Base-by-base conservation (phyloP, 192 early-diverging fungal species). In the Gryganskiella cystojenkinii region DNA sequence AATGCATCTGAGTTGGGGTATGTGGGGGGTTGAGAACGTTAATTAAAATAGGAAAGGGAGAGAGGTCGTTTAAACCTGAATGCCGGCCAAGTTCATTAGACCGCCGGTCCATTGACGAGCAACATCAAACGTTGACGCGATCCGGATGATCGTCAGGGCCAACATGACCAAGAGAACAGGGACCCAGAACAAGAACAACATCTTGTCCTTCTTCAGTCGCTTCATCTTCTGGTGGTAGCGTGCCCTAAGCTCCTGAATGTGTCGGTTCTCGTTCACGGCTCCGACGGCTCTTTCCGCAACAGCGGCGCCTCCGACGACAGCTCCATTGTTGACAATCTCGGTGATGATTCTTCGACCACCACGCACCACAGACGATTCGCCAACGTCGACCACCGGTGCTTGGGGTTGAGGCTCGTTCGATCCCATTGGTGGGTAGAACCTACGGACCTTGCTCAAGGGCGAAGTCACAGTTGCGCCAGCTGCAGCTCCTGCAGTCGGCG, bases 181-280 rank as follows among this genome's bases (percentile, higher is more conserved):
- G 15, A 88, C 73, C 87, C 87, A 88, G 61, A 88, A 88, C 37
- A 87, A 56, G 67, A 83, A 86, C n/a, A 88, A 54, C 61, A 84
- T 80, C 52, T 74, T 79, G 61, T 88, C 87, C 54, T 84, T 68
- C 49, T 88, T 85, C 9, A 82, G 62, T 11, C 62, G 69, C 66
- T 56, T 81, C 57, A 74, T 69, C 55, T 78, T 81, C 70, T 79
- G 59, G 35, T 70, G 61, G 52, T 84, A 73, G 30, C 60, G 37
- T 5, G 78, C 63, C 22, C 63, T 59, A 54, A 71, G 57, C 24
- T 80, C 68, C 24, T 71, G 78, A 47, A 71, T 71, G 25, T 80
- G 78, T 24, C 63, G 57, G 59, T 70, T 67, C 64, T 80, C 69
- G 0, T 69, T 63, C 14, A 71, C 78, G 13, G 78, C 68, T 62